phyloP scores from a whole-genome alignment of 2,329 filamentous ascomycete genomes.

The Ophiostoma piceae region DNA sequence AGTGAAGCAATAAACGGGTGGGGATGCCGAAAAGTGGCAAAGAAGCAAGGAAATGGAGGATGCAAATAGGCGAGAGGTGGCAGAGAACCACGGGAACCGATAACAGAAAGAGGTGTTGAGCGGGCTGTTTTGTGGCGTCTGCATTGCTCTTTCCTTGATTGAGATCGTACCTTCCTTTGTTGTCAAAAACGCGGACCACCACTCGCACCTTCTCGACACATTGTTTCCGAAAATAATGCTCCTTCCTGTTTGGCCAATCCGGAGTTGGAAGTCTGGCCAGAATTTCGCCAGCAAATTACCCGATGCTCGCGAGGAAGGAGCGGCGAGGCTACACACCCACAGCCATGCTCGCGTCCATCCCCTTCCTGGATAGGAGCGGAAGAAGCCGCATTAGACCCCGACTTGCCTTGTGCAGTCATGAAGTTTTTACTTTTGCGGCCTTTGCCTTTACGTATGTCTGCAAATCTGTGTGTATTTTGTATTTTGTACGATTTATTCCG shows the following conservation, averaged over 20 bases:
- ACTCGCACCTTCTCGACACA: neutral
- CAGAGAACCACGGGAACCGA: neutral
- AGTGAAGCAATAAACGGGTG: conserved; percentile 3
- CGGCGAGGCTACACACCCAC: conserved; percentile 7
- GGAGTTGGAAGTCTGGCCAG: neutral
- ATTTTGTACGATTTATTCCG: neutral
- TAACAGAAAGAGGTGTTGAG: neutral
- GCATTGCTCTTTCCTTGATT: conserved; percentile 18
- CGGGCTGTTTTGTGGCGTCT: neutral
- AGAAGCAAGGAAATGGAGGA: neutral
- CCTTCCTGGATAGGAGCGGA: neutral
- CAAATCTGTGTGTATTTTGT: neutral
- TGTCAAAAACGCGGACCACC: conserved; percentile 1
- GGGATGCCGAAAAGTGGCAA: neutral
- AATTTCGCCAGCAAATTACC: neutral
- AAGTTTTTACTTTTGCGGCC: neutral
- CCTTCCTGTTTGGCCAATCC: conserved; percentile 18
- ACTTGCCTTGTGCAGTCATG: neutral
- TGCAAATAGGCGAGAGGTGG: neutral
- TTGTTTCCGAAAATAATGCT: neutral
- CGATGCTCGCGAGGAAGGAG: conserved; percentile 12
- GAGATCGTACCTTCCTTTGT: conserved; percentile 19
- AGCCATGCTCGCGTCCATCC: neutral
- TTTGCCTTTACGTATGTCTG: neutral
- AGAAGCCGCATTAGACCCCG: neutral